Conservation (phyloP, 2,329 filamentous ascomycete species). For the Ceratocystiopsis sp. region DNA sequence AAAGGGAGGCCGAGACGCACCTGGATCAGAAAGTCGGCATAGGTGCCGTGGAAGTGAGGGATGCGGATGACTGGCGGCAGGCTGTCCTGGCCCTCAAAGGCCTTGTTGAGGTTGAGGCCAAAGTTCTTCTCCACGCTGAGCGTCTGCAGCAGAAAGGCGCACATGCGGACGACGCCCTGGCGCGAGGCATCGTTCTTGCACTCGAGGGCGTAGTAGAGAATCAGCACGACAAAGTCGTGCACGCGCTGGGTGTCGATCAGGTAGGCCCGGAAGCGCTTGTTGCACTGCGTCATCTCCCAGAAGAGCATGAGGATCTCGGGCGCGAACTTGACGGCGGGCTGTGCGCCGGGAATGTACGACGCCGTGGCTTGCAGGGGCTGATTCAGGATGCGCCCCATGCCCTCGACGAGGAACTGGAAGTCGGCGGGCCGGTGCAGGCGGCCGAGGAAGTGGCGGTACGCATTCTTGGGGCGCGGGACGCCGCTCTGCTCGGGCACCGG, state of each 20-base stretch:
- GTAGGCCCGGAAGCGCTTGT: constrained; percentile 90
- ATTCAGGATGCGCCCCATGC: constrained; percentile 81
- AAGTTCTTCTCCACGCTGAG: constrained; percentile 86
- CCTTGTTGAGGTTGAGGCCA: constrained; percentile 74
- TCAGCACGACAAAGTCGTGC: constrained; percentile 80
- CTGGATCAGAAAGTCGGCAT: constrained; percentile 86
- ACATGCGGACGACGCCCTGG: constrained; percentile 89
- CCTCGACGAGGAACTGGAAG: constrained; percentile 93
- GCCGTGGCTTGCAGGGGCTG: constrained; percentile 80
- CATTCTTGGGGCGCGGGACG: constrained; percentile 61
- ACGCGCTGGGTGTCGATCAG: constrained; percentile 90
- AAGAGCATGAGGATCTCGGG: constrained; percentile 95
- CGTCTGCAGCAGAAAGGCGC: constrained; percentile 90
- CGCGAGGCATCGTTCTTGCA: constrained; percentile 73
- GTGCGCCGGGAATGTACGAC: constrained; percentile 75
- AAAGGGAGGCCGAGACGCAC: too few species aligned
- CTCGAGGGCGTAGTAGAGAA: constrained; percentile 85
- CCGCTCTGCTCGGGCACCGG: constrained; percentile 44
- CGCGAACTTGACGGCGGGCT: constrained; percentile 67
- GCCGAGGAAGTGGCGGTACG: constrained; percentile 81
- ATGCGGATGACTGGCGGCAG: constrained; percentile 69
- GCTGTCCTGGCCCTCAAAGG: constrained; percentile 76
- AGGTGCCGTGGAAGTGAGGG: constrained; percentile 69
- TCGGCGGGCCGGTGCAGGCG: constrained; percentile 85
- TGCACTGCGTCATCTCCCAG: constrained; percentile 94